Percentiles rank a stretch among this genome's conserved stretches.
These are phyloP conservation scores for Colletotrichum spinosum DNA, from an alignment of 2,329 filamentous ascomycete species.

Conservation along the genomic window DNA sequence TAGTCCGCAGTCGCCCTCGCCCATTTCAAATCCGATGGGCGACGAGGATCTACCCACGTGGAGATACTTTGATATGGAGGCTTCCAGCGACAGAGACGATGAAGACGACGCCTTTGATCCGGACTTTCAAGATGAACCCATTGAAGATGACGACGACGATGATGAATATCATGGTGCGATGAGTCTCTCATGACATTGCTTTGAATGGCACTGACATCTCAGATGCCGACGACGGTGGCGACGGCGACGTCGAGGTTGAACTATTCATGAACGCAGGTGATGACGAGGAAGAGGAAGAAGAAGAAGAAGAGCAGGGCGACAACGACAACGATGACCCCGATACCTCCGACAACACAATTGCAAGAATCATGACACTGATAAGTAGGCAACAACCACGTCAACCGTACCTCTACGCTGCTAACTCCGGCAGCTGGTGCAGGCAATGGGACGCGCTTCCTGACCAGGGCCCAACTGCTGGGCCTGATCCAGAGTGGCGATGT, in stretches of 20 bases:
- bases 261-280: conserved; percentile 34
- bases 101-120: conserved; percentile 48
- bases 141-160: conserved; percentile 40
- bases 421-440: conserved; percentile 37
- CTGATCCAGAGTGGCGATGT: conserved; percentile 52
- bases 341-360: conserved; percentile 22
- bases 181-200: not conserved
- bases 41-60: conserved; percentile 12
- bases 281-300: conserved; percentile 41
- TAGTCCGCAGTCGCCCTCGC: conserved; percentile 1
- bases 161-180: conserved; percentile 35
- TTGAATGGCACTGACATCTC: conserved; percentile 29
- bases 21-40: not conserved
- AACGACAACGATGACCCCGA: conserved; percentile 39
- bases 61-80: conserved; percentile 26
- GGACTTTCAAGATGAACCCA: conserved; percentile 43
- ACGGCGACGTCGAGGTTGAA: conserved; percentile 35
- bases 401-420: too few species aligned
- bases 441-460: conserved; percentile 46
- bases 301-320: conserved; percentile 36
- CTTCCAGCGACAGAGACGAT: conserved; percentile 46
- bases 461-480: conserved; percentile 52
- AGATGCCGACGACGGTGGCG: conserved; percentile 44
- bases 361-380: conserved; percentile 18
- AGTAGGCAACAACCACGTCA: not conserved